Evolutionary conservation across 2,329 filamentous ascomycete genomes (phyloP).

Genomic region (Kalaharituber pfeilii): DNA sequence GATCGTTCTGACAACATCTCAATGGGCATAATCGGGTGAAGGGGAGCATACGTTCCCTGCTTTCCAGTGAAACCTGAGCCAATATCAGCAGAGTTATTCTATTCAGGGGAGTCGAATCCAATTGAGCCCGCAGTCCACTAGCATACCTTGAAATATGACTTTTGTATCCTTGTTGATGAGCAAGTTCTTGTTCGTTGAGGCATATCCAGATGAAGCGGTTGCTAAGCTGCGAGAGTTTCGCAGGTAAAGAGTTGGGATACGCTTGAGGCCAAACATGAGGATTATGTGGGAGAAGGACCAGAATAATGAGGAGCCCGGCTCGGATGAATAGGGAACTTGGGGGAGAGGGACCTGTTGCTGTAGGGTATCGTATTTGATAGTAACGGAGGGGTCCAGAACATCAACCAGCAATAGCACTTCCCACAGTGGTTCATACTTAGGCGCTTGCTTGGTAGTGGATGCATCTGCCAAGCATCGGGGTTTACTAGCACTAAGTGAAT

Average conservation of each 20-base stretch:
- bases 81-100: background rate
- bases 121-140: background rate
- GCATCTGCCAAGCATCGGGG: too few relatives aligned
- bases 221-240: conserved; percentile 23
- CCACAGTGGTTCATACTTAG: too few relatives aligned
- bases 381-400: too few relatives aligned
- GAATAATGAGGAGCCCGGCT: background rate
- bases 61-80: conserved; percentile 64
- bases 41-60: conserved; percentile 64
- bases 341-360: too few relatives aligned
- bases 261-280: background rate
- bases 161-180: conserved; percentile 86
- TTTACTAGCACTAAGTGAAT: too few relatives aligned
- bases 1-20: too few relatives aligned
- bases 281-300: background rate
- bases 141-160: conserved; percentile 65
- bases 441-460: too few relatives aligned
- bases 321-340: background rate
- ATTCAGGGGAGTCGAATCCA: background rate
- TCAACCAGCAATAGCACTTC: too few relatives aligned
- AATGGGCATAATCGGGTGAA: too few relatives aligned
- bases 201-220: conserved; percentile 44
- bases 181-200: conserved; percentile 63
- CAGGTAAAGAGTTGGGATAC: background rate
- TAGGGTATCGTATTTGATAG: too few relatives aligned